These are phyloP conservation scores for Rubia peregrina DNA, from an alignment of 305 asterid genomes.

Conservation along the genomic window DNA sequence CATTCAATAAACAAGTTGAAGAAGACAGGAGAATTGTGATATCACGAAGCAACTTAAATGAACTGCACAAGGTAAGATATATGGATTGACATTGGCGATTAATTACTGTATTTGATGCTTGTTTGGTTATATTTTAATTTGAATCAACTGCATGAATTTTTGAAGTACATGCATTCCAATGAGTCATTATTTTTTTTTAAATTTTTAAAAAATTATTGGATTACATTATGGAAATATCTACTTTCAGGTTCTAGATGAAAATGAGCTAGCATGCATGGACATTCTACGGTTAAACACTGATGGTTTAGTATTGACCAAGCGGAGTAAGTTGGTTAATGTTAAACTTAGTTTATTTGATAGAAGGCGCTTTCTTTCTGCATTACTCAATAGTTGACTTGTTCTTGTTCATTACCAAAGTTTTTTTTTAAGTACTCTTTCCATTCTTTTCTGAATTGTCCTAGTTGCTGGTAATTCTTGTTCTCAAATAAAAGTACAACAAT, in stretches of 20 bases:
- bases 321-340: conserved; percentile 46
- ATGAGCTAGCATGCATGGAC: conserved; percentile 67
- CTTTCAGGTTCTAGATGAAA: conserved; percentile 90
- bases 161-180: conserved; percentile 3
- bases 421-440: background rate
- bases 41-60: conserved; percentile 77
- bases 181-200: background rate
- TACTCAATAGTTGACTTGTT: background rate
- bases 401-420: background rate
- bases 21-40: conserved; percentile 87
- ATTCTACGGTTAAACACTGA: conserved; percentile 65
- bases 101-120: conserved; percentile 1
- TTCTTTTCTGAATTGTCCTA: background rate
- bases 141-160: background rate
- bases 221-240: conserved; percentile 10
- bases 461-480: background rate
- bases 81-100: conserved; percentile 10
- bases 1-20: conserved; percentile 85
- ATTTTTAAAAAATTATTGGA: conserved; percentile 3
- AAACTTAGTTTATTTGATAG: conserved; percentile 2
- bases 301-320: conserved; percentile 74
- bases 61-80: conserved; percentile 68
- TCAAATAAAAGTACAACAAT: background rate
- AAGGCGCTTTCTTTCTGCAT: background rate
- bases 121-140: background rate